Evolutionary conservation across 805 yeast genomes (phyloP), one percentile per base, ranked within the genome.

Genomic region (Sugiyamaella smithiae): DNA sequence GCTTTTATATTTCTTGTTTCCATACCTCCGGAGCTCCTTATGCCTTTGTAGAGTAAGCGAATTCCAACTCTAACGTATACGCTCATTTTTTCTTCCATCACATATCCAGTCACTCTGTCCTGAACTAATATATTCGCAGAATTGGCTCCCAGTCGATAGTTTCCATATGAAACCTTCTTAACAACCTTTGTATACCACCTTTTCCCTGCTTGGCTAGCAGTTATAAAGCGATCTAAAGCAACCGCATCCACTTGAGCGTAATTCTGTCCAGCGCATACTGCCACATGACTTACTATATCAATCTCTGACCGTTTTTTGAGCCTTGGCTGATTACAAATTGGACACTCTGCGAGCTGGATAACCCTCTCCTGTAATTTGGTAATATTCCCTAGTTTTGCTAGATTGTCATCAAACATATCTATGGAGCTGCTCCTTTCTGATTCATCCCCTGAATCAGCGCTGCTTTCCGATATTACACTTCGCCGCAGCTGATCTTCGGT

Each of bases 61-160:
- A 91, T 91, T 0, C 98, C 99, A 31, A 93, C 63, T 43, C 97
- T 73, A 8, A 93, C 93, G 59, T 87, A 87, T 1, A 86, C 80
- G 50, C 90, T 83, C 86, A 93, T 91, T 59, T 88, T 88, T 60
- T 91, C 99, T 63, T 91, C 98, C 61, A 85, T 67, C n/a, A 91
- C 80, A 40, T 87, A 76, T 0, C 99, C 99, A 0, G 97, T 84
- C 14, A 77, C 72, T 52, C 99, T 74, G 64, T 93, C 97, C 65
- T 93, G 98, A 1, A 91, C 97, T 43, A 93, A 71, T 25, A 93
- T 91, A 61, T 91, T 91, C 7, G 97, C 99, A 42, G 95, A 88
- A 62, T 91, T 88, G 20, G 84, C 82, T 1, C 97, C 97, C 31
- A 91, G 67, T 43, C 82, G 81, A 63, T 89, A 85, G 58, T 85